phyloP scores from a whole-genome alignment of 2,329 filamentous ascomycete species.

The Beauveria medogensis region DNA sequence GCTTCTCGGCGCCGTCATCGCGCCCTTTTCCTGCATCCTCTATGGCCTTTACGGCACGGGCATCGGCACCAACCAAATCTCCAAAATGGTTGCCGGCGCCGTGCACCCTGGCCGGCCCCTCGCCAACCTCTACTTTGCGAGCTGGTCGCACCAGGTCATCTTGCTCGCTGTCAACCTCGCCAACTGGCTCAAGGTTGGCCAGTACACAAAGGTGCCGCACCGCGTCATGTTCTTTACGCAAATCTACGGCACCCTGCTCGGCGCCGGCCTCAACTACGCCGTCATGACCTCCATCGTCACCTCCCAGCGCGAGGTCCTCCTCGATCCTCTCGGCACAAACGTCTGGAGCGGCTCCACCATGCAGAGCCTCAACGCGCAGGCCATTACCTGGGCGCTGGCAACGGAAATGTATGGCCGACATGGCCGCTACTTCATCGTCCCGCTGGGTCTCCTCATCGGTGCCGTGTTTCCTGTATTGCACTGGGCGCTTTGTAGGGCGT shows the following conservation, averaged over 20 bases:
- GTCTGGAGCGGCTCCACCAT: slow-evolving; percentile 42
- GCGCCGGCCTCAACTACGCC: slow-evolving; percentile 36
- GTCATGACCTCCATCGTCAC: slow-evolving; percentile 38
- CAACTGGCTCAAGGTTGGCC: slow-evolving; percentile 27
- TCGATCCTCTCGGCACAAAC: slow-evolving; percentile 31
- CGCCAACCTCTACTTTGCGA: slow-evolving; percentile 35
- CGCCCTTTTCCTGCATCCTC: slow-evolving; percentile 25
- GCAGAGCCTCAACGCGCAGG: slow-evolving; percentile 35
- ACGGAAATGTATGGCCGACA: slow-evolving; percentile 33
- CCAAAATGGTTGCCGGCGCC: slow-evolving; percentile 39
- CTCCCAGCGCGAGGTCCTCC: slow-evolving; percentile 32
- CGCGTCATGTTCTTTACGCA: slow-evolving; percentile 33
- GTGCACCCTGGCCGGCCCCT: slow-evolving; percentile 32
- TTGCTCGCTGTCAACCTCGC: slow-evolving; percentile 23
- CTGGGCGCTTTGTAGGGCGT: slow-evolving; percentile 21
- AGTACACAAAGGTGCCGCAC: slow-evolving; percentile 30
- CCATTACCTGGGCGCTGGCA: slow-evolving; percentile 26
- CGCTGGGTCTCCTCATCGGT: slow-evolving; percentile 33
- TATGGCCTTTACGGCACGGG: slow-evolving; percentile 17
- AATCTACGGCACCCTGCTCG: slow-evolving; percentile 32
- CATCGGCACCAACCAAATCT: slow-evolving; percentile 18
- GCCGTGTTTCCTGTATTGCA: slow-evolving; percentile 31
- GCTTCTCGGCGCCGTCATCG: slow-evolving; percentile 28
- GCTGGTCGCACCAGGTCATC: slow-evolving; percentile 26
- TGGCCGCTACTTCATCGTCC: slow-evolving; percentile 28